Evolutionary conservation across 495 filamentous ascomycete species (phyloP).

Genomic region (Sordaria brevicollis): DNA sequence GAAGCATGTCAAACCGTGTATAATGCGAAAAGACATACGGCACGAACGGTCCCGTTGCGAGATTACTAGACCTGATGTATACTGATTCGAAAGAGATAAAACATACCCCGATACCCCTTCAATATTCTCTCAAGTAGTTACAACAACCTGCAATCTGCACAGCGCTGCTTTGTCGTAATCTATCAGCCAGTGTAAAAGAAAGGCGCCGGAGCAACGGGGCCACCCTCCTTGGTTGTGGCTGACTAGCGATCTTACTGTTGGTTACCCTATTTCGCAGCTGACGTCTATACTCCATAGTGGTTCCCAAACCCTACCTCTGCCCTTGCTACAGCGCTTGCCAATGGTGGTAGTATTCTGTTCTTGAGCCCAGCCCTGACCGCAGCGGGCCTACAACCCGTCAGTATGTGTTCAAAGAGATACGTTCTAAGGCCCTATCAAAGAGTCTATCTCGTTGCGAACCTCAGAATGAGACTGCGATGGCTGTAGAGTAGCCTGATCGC

Average conservation of each 20-base stretch:
- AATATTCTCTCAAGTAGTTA: neutral
- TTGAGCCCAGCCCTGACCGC: slow-evolving; percentile 13
- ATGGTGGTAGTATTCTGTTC: slow-evolving; percentile 21
- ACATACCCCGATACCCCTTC: neutral
- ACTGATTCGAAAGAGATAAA: neutral
- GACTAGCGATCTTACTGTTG: neutral
- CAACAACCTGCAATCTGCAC: neutral
- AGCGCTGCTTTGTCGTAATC: neutral
- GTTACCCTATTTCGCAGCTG: slow-evolving; percentile 26
- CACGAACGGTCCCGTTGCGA: neutral
- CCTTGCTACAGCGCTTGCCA: slow-evolving; percentile 28
- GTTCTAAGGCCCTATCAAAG: slow-evolving; percentile 21
- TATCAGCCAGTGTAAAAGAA: neutral
- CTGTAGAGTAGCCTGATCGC: slow-evolving; percentile 5
- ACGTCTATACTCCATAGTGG: slow-evolving; percentile 43
- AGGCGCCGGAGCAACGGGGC: neutral
- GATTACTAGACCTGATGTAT: neutral
- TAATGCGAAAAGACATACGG: neutral
- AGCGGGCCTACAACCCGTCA: slow-evolving; percentile 14
- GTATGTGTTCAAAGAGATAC: slow-evolving; percentile 1
- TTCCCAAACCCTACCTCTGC: slow-evolving; percentile 42
- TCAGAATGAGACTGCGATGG: slow-evolving; percentile 11
- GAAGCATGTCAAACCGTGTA: neutral
- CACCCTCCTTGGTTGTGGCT: neutral
- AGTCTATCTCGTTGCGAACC: slow-evolving; percentile 25